Evolutionary conservation across 345 rosid species (phyloP), one percentile per base, ranked within the genome.

Genomic region (Bruguiera sexangula): DNA sequence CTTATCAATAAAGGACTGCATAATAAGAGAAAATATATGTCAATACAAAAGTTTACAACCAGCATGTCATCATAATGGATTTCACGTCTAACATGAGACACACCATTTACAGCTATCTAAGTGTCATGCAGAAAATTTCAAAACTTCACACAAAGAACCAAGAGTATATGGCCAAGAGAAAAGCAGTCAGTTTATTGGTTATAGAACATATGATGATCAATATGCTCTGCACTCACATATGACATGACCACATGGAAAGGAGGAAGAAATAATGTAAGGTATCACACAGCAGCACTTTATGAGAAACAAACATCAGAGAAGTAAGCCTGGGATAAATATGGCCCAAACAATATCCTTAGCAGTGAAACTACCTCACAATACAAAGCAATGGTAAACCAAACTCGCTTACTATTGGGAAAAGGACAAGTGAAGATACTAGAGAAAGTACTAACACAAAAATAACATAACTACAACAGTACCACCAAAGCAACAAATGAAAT

Each of bases 1-100:
- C 83, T 95, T 95, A 81, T 95, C 99, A 70, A 95, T 95, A 80
- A 95, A 95, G 48, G 96, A 81, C 98, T 95, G 89, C 82, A 83
- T 22, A 18, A 72, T 31, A 37, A 63, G 60, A 48, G 46, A 67
- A 50, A 75, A 75, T n/a, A 31, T 39, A 24, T 60, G 77, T 76
- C 67, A 74, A 24, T 73, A 16, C 29, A 27, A 62, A 54, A 30
- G 34, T 20, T 8, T 57, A 63, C 60, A 66, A 59, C 58, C 27
- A 13, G 18, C 26, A 56, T 24, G 26, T 56, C 60, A 24, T 27
- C 18, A 56, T 56, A 56, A 56, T 11, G 31, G 16, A 56, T 56
- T 16, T 56, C 60, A 56, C 11, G 30, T 56, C 60, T 21, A 24
- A 24, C 19, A 56, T 21, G 16, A 56, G 19, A 27, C 60, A 27